Base-by-base conservation (phyloP, 1,139 yeast species). In the Suhomyces guaymorum region DNA sequence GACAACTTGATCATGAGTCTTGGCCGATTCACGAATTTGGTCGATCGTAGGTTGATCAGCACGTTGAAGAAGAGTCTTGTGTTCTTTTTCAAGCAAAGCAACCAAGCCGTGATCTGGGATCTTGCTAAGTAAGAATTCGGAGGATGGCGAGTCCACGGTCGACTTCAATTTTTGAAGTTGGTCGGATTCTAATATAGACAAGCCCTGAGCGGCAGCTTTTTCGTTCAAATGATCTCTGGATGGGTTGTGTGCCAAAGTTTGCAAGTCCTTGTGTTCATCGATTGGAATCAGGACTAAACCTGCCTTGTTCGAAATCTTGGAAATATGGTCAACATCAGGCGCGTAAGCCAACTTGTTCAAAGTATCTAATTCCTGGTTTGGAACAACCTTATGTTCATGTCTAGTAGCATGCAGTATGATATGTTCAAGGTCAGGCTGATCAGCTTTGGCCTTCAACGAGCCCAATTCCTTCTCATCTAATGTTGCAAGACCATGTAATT, bases 321-420 rank as follows among this genome's bases (percentile, higher is more conserved):
- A 33, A n/a, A 66, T 35, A 30, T 62, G 63, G 7, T 49, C 54
- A 9, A 51, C 17, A 7, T 55, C 41, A 5, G 73, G 73, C 8
- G 51, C 43, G 20, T 51, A 34, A 0, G 56, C 55, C 27, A 42
- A 37, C 14, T 46, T 32, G 6, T 32, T 36, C 33, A 48, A 19
- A 23, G 26, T 38, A 34, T 17, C 38, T 12, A 27, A 40, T 15
- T 43, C 47, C 6, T 25, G 22, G 7, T 24, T 35, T 6, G 61
- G 42, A 11, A 60, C 21, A 5, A 51, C 25, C 3, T 41, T 35
- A 30, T 49, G 51, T 2, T 44, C 27, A 9, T 30, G 15, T 2
- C 25, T 32, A 7, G 27, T 23, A 8, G 52, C 51, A 20, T 38
- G 33, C 7, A 19, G 17, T 15, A 20, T 32, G 7, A 48, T 15